Evolutionary conservation across 306 rosid genomes (phyloP).

Genomic region (Trifolium pratense): DNA sequence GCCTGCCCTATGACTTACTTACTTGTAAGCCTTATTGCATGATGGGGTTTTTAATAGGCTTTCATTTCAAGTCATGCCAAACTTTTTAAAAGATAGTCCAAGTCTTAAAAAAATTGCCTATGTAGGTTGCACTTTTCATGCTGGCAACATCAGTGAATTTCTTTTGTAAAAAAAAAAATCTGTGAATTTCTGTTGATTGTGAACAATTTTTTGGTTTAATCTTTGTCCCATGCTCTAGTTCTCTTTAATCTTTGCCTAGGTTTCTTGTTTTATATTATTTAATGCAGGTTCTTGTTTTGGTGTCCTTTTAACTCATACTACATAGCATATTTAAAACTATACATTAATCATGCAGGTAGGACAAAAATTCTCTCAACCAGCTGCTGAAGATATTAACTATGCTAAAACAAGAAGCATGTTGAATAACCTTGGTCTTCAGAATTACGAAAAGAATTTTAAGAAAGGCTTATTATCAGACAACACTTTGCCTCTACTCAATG

Average conservation of each 20-base stretch:
- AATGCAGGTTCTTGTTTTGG: conserved; percentile 25
- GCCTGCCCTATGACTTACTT: not conserved
- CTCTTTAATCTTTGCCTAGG: conserved; percentile 23
- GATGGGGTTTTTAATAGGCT: not conserved
- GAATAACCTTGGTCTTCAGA: conserved; percentile 84
- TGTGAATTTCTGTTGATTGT: too few relatives aligned
- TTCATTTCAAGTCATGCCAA: not conserved
- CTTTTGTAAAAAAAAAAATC: too few relatives aligned
- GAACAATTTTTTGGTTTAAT: not conserved
- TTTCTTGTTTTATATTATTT: conserved; percentile 5
- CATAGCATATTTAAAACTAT: conserved; percentile 13
- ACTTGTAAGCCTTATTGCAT: not conserved
- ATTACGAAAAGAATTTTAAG: conserved; percentile 90
- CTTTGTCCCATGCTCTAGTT: not conserved
- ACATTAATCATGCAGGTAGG: conserved; percentile 66
- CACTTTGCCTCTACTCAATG: conserved; percentile 91
- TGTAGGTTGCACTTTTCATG: conserved; percentile 6
- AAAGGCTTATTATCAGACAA: conserved; percentile 77
- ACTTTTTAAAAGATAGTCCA: not conserved
- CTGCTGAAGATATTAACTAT: conserved; percentile 68
- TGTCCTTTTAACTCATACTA: not conserved
- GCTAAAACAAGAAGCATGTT: conserved; percentile 79
- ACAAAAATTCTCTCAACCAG: conserved; percentile 80
- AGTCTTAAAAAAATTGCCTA: not conserved
- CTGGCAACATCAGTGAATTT: conserved; percentile 4